Conservation (phyloP, 495 filamentous ascomycete genomes). For the Trichocladium antarcticum region DNA sequence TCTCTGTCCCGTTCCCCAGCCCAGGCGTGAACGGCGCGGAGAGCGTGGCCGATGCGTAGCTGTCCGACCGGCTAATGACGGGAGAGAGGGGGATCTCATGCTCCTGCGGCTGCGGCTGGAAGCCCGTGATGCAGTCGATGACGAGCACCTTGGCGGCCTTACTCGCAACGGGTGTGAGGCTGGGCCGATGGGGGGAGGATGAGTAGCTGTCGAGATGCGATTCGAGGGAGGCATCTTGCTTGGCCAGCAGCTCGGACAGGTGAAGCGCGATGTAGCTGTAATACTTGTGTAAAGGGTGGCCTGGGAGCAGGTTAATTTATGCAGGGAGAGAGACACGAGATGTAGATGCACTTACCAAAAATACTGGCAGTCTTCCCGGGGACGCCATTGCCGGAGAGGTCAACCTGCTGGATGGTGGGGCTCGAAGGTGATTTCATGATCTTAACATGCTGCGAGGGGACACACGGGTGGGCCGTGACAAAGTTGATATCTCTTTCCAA, state of each 20-base stretch:
- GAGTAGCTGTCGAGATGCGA: slow-evolving; percentile 30
- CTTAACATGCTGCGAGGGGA: slow-evolving; percentile 42
- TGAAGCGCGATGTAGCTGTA: slow-evolving; percentile 48
- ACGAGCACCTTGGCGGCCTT: slow-evolving; percentile 37
- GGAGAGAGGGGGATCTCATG: slow-evolving; percentile 30
- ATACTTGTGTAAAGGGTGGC: slow-evolving; percentile 55
- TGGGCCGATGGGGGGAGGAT: slow-evolving; percentile 22
- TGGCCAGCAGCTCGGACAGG: slow-evolving; percentile 40
- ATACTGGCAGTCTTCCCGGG: slow-evolving; percentile 31
- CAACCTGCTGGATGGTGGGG: slow-evolving; percentile 42
- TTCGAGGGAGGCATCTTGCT: slow-evolving; percentile 31
- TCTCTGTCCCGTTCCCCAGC: background rate
- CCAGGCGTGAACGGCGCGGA: slow-evolving; percentile 1
- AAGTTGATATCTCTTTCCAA: slow-evolving; percentile 55
- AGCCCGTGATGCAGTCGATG: slow-evolving; percentile 44
- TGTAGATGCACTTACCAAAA: slow-evolving; percentile 25
- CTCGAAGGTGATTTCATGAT: slow-evolving; percentile 39
- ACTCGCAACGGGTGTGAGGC: slow-evolving; percentile 16
- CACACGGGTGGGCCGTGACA: slow-evolving; percentile 54
- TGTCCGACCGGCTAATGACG: slow-evolving; percentile 23
- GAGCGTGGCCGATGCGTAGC: slow-evolving; percentile 8
- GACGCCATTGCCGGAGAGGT: slow-evolving; percentile 33
- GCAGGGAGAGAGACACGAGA: background rate
- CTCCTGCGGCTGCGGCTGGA: slow-evolving; percentile 29
- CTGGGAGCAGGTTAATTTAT: slow-evolving; percentile 25